These are phyloP conservation scores for Heritiera littoralis DNA, from an alignment of 345 rosid species.

Conservation along the genomic window DNA sequence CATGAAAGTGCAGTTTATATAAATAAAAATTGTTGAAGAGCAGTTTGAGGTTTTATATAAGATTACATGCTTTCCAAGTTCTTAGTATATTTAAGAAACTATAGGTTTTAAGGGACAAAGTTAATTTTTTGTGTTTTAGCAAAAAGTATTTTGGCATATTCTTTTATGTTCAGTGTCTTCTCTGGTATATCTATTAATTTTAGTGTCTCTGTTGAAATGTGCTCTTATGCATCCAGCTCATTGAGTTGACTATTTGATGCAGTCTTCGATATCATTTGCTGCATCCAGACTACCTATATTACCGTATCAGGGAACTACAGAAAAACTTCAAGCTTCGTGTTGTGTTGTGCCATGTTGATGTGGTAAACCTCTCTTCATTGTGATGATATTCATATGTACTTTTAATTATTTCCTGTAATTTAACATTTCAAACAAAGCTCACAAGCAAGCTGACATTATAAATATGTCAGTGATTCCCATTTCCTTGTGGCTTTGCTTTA, in stretches of 20 bases:
- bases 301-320: constrained; percentile 85
- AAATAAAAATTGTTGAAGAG: neutral
- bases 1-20: neutral
- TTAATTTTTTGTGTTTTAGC: neutral
- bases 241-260: constrained; percentile 28
- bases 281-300: constrained; percentile 91
- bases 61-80: neutral
- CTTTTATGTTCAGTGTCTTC: neutral
- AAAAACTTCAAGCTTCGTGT: constrained; percentile 84
- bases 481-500: neutral
- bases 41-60: constrained; percentile 1
- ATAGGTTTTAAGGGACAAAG: neutral
- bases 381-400: neutral
- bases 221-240: constrained; percentile 1
- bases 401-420: neutral
- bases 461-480: neutral
- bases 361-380: constrained; percentile 49
- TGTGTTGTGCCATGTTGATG: constrained; percentile 89
- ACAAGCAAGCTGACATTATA: neutral
- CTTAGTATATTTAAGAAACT: neutral
- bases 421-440: neutral
- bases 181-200: neutral
- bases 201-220: neutral
- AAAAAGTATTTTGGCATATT: neutral
- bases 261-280: constrained; percentile 91